phyloP scores from a whole-genome alignment of 2,329 filamentous ascomycete genomes.

The Phoma herbarum region DNA sequence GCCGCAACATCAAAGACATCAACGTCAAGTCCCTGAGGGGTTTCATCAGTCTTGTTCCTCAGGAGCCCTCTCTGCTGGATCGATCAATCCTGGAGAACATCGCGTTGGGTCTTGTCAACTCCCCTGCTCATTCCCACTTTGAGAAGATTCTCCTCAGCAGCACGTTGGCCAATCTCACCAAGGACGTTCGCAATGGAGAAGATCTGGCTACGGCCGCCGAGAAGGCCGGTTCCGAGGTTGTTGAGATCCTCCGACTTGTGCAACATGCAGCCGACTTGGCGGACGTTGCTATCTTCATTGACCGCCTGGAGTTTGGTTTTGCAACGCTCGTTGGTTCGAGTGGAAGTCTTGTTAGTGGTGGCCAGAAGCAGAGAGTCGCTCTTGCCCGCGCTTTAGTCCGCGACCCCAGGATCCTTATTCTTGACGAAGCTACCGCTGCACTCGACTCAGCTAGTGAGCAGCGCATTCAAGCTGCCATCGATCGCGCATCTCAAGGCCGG shows the following conservation, averaged over 20 bases:
- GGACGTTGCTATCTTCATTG: constrained; percentile 67
- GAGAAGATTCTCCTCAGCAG: constrained; percentile 60
- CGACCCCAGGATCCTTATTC: constrained; percentile 65
- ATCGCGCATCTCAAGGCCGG: constrained; percentile 43
- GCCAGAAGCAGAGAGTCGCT: constrained; percentile 67
- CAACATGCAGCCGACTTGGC: constrained; percentile 64
- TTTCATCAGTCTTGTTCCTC: constrained; percentile 57
- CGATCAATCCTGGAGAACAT: constrained; percentile 64
- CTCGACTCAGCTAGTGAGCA: constrained; percentile 67
- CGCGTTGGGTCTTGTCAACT: constrained; percentile 59
- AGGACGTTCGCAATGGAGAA: constrained; percentile 61
- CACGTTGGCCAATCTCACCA: constrained; percentile 61
- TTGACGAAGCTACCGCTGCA: constrained; percentile 70
- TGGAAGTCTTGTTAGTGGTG: constrained; percentile 65
- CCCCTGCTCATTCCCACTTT: constrained; percentile 51
- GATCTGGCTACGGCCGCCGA: constrained; percentile 50
- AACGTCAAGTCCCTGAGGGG: constrained; percentile 51
- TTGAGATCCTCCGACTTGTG: constrained; percentile 62
- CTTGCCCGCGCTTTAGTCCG: constrained; percentile 65
- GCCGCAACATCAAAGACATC: constrained; percentile 53
- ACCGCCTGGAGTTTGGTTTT: constrained; percentile 59
- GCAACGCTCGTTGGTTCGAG: constrained; percentile 61
- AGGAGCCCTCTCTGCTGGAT: constrained; percentile 62
- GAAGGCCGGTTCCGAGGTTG: constrained; percentile 28
- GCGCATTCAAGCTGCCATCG: constrained; percentile 59